Evolutionary conservation across 352 stramenopile genomes (phyloP), one percentile per base, ranked within the genome.

Genomic region (Phytophthora aleatoria): DNA sequence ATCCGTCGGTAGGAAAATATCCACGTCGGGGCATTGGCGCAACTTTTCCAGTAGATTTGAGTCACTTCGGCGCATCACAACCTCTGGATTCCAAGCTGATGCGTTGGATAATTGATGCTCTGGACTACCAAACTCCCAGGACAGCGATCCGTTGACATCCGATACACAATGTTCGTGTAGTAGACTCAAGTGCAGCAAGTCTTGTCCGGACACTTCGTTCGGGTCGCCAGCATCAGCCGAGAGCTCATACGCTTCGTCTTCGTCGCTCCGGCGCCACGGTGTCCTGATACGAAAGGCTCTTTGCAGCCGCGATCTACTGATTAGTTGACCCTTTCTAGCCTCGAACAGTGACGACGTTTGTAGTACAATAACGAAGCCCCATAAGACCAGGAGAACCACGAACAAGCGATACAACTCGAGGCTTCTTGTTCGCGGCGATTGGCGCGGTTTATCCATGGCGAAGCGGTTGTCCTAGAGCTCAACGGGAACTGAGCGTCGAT

Each of bases 11-110:
- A 85, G 53, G 41, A 74, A 85, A 47, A 87, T 76, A 42, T 87
- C 75, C n/a, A 87, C 55, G 13, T 81, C 69, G 8, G 76, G 72
- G 20, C 77, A 87, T 43, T 76, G 58, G 2, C 53, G 47, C 5
- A 87, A 38, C 42, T 74, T 66, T 24, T 73, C 49, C 20, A 84
- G 45, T 31, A 76, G 43, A 47, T 67, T 9, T 12, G 57, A 6
- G 43, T 81, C 64, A 26, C 56, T n/a, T 5, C 48, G 44, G 11
- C 60, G 26, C 27, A 77, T 74, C 3, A 77, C 31, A 35, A 56
- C 56, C 12, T 69, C 35, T 15, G 56, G 50, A 35, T 73, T 71
- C 9, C 56, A 65, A 5, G 56, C 54, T 27, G 64, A 45, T 7
- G 35, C 64, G 26, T 76, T 64, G 13, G 48, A 5, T 26, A 64